Percentiles rank a stretch among this genome's conserved stretches.
phyloP scores from a whole-genome alignment of 306 rosid species.

The Lablab purpureus region DNA sequence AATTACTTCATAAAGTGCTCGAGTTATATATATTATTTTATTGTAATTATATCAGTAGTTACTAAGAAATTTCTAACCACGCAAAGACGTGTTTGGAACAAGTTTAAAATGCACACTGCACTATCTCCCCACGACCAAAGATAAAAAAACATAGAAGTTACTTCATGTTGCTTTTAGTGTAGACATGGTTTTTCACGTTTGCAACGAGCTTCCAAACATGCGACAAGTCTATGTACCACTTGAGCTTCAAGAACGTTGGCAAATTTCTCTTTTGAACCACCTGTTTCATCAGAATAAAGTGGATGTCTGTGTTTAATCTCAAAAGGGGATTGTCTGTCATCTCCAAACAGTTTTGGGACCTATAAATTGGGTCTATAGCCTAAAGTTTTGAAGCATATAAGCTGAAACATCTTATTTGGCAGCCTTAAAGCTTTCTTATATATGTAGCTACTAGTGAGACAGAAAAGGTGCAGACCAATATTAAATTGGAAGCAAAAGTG shows the following conservation, averaged over 20 bases:
- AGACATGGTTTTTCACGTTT: too few relatives aligned
- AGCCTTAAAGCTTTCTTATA: constrained; percentile 47
- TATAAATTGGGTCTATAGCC: constrained; percentile 31
- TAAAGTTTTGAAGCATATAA: constrained; percentile 51
- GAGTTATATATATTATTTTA: too few relatives aligned
- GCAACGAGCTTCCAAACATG: too few relatives aligned
- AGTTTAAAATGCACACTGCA: too few relatives aligned
- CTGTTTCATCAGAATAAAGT: constrained; percentile 44
- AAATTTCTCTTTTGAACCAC: constrained; percentile 36
- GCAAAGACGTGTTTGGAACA: too few relatives aligned
- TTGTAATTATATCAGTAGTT: too few relatives aligned
- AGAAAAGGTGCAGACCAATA: constrained; percentile 6
- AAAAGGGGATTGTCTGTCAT: constrained; percentile 43
- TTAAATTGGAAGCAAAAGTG: constrained; percentile 39
- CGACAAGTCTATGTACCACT: constrained; percentile 10
- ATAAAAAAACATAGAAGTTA: too few relatives aligned
- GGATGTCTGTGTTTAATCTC: constrained; percentile 38
- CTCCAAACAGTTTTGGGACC: constrained; percentile 29
- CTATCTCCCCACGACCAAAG: too few relatives aligned
- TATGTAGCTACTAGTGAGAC: constrained; percentile 8
- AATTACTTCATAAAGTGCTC: neutral
- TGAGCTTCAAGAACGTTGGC: constrained; percentile 15
- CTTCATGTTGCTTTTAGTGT: too few relatives aligned
- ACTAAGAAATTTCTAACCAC: too few relatives aligned
- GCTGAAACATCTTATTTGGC: constrained; percentile 36